Percentiles rank a stretch among this genome's conserved stretches.
phyloP scores from a whole-genome alignment of 2,329 filamentous ascomycete genomes.

The Didymella pinodella region DNA sequence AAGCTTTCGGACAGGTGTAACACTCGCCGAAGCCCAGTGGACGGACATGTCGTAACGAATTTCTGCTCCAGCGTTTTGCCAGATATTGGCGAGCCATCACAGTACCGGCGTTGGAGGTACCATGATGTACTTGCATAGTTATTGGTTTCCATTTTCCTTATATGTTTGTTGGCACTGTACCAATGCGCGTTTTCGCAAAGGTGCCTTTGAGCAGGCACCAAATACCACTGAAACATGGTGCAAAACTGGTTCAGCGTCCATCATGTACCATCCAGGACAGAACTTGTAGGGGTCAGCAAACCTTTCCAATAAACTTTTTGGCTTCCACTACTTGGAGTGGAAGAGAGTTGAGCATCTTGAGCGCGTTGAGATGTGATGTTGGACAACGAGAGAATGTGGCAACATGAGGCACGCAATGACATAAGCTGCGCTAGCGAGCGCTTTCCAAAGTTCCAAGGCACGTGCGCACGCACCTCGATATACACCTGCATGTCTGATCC shows the following conservation, averaged over 20 bases:
- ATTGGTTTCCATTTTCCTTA: background rate
- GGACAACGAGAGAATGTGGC: background rate
- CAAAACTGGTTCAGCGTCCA: background rate
- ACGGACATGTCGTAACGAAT: slow-evolving; percentile 7
- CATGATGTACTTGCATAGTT: background rate
- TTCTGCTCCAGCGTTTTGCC: background rate
- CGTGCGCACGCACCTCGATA: background rate
- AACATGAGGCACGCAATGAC: background rate
- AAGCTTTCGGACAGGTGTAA: background rate
- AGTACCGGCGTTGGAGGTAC: slow-evolving; percentile 7
- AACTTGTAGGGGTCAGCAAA: background rate
- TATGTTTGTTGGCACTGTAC: background rate
- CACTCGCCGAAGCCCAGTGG: background rate
- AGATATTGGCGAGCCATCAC: slow-evolving; percentile 1
- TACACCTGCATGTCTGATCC: background rate
- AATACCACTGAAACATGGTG: background rate
- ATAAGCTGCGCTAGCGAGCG: slow-evolving; percentile 2
- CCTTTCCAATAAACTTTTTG: background rate
- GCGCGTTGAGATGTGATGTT: background rate
- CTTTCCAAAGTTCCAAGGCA: background rate
- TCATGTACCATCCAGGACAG: background rate
- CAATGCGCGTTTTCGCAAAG: background rate
- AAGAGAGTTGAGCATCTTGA: background rate
- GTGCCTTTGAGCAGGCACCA: background rate
- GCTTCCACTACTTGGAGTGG: background rate